Conservation (phyloP, 2,329 filamentous ascomycete species). For the Xylariales sp. region DNA sequence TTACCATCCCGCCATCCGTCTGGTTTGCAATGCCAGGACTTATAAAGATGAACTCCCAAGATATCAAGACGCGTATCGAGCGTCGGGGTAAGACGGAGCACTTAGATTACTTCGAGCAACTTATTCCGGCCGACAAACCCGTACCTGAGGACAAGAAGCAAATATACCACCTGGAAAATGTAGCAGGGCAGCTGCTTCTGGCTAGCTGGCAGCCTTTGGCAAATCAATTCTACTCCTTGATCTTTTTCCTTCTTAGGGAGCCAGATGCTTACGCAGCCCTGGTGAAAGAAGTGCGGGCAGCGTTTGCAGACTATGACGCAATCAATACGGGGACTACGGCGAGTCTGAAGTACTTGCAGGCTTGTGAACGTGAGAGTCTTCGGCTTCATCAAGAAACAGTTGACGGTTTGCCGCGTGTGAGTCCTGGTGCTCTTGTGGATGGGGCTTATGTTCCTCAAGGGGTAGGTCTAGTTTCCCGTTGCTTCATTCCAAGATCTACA, state of each 20-base stretch:
- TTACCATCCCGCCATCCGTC: conserved; percentile 11
- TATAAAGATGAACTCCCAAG: conserved; percentile 1
- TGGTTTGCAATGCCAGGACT: conserved; percentile 4
- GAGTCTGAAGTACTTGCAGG: conserved; percentile 27
- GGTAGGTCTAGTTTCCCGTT: conserved; percentile 11
- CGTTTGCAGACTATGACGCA: conserved; percentile 23
- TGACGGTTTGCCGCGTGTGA: conserved; percentile 15
- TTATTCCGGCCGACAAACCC: conserved; percentile 10
- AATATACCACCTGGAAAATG: conserved; percentile 11
- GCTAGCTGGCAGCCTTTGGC: conserved; percentile 14
- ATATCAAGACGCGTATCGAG: conserved; percentile 12
- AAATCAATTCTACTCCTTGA: conserved; percentile 10
- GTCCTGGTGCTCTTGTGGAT: conserved; percentile 19
- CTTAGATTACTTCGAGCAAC: conserved; percentile 16
- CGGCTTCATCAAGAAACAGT: conserved; percentile 26
- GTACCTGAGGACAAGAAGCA: conserved; percentile 5
- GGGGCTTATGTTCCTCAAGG: conserved; percentile 19
- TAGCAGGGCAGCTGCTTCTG: conserved; percentile 14
- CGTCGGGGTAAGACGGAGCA: conserved; percentile 11
- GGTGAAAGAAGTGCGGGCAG: conserved; percentile 25
- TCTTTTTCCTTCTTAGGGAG: conserved; percentile 19
- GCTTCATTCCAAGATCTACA: not conserved
- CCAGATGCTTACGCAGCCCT: conserved; percentile 20
- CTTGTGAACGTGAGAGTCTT: conserved; percentile 29
- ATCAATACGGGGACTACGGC: conserved; percentile 20